Base-by-base conservation (phyloP, 306 rosid genomes). In the Urtica urens region DNA sequence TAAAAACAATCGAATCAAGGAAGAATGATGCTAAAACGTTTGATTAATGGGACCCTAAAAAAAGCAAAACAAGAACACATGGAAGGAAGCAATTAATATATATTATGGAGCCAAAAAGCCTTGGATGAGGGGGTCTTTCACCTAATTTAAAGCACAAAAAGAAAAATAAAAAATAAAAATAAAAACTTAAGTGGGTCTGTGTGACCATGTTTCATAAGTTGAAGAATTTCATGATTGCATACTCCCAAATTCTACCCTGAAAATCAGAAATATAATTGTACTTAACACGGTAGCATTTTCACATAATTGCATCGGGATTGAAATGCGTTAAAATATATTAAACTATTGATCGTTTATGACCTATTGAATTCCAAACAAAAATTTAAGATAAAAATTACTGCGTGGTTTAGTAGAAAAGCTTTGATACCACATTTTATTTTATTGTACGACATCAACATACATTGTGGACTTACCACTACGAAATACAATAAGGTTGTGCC, bases 1-100 rank as follows among this genome's bases (percentile, higher is more conserved):
- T 8, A 31, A 27, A 48, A 15, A 6, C 37, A 48, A n/a, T 34
- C 7, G 15, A 48, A 48, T 48, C 38, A 27, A 46, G 34, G 30
- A 48, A 38, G 28, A 48, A 48, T 27, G 38, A 15, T 26, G 20
- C 8, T 7, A 38, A 14, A 13, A 16, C 53, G 12, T 48, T 48
- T 48, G 15, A n/a, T 48, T 48, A 7, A 27, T 51, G 44, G 57
- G 43, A 7, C 44, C 30, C 19, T 30, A 51, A 51, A 51, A 11
- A 40, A 19, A 49, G 31, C 18, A 44, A 18, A 24, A 24, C 16
- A 12, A 19, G 5, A 46, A 13, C 11, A 25, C 51, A 7, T 14
- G 20, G 51, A 20, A 33, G 22, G 40, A 21, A 51, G 21, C 21
- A 34, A 34, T 20, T 21, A 12, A 51, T 51, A 13, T 17, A 30